These are phyloP conservation scores for Teratosphaeria nubilosa DNA, from an alignment of 2,329 filamentous ascomycete genomes.

Conservation along the genomic window DNA sequence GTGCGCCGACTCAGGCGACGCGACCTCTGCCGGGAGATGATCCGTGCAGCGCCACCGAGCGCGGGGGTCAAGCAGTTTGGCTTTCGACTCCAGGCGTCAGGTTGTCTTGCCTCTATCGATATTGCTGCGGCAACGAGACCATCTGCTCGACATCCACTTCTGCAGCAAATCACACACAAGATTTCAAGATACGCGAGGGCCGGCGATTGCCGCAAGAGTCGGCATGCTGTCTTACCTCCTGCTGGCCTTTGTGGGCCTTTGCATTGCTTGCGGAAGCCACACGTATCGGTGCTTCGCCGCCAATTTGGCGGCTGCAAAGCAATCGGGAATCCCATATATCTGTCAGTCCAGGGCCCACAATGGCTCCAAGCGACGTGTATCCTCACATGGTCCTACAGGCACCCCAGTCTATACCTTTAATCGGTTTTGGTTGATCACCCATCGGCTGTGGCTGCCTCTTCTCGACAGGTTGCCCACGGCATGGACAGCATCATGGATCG, in stretches of 20 bases:
- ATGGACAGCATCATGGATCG: conserved; percentile 49
- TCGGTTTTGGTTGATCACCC: conserved; percentile 46
- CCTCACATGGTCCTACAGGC: conserved; percentile 1
- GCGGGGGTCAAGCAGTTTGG: background rate
- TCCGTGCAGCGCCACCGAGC: background rate
- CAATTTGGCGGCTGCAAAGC: conserved; percentile 36
- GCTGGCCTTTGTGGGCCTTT: conserved; percentile 21
- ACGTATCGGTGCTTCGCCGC: conserved; percentile 28
- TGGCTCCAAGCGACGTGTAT: background rate
- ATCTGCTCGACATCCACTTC: background rate
- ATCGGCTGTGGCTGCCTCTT: conserved; percentile 45
- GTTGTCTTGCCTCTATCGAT: background rate
- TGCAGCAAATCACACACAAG: background rate
- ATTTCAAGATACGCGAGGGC: background rate
- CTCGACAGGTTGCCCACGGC: conserved; percentile 45
- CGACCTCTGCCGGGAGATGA: background rate
- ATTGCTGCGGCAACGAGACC: background rate
- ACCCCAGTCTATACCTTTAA: conserved; percentile 39
- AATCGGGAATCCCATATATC: conserved; percentile 37
- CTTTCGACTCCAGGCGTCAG: background rate
- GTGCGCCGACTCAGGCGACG: background rate
- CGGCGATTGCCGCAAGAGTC: background rate
- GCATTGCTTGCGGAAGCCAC: conserved; percentile 25
- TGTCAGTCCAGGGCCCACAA: conserved; percentile 7
- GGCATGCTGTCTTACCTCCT: conserved; percentile 20